These are phyloP conservation scores for Rutstroemia sp. DNA, from an alignment of 2,329 filamentous ascomycete genomes.

Conservation along the genomic window DNA sequence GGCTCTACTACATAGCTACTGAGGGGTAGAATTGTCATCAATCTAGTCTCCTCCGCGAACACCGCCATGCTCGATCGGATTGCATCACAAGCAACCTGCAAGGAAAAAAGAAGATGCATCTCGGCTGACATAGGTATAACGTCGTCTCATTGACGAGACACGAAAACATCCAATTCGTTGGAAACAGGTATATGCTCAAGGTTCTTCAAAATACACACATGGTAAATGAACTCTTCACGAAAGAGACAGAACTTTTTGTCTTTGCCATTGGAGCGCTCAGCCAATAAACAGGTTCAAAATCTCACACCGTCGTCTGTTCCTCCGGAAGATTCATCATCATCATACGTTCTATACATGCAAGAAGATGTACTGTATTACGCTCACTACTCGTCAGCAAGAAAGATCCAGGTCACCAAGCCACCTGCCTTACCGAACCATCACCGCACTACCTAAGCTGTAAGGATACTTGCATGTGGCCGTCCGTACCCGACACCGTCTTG, in stretches of 20 bases:
- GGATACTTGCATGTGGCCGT: too few species aligned
- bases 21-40: neutral
- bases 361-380: neutral
- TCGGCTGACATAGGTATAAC: neutral
- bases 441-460: too few species aligned
- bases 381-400: neutral
- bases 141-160: neutral
- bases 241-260: neutral
- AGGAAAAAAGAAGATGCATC: neutral
- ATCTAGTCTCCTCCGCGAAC: neutral
- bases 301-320: neutral
- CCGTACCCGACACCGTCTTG: too few species aligned
- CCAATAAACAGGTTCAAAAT: neutral
- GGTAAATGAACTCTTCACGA: neutral
- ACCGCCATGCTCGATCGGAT: neutral
- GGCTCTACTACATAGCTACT: neutral
- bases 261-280: neutral
- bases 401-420: neutral
- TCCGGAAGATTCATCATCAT: neutral
- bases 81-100: neutral
- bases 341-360: neutral
- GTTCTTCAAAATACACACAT: too few species aligned
- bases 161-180: neutral
- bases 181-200: neutral
- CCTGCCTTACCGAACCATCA: neutral